Evolutionary conservation across 805 yeast genomes (phyloP), one percentile per base, ranked within the genome.

Genomic region (Isabelozyma rhagii): DNA sequence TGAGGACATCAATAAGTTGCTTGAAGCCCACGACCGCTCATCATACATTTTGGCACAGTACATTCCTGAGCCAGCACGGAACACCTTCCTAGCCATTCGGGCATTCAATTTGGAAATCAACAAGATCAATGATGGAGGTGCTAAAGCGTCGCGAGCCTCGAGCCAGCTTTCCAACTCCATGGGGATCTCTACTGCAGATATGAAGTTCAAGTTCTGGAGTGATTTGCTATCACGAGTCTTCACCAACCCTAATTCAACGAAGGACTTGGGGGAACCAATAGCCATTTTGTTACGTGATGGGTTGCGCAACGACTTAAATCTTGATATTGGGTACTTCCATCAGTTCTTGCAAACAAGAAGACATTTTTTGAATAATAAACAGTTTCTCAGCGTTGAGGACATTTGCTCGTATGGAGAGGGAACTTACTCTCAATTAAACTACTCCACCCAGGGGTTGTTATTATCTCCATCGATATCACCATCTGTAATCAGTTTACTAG

Each of bases 341-440:
- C 85, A 82, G 53, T 78, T 84, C 62, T 62, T 89, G 11, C 80
- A 79, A 47, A 78, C 89, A 4, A 75, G 87, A 47, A 75, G 78
- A 47, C 73, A 77, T 47, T 83, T 83, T 58, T 63, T 83, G 25
- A 69, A 74, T 27, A 73, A 74, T 41, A 73, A 72, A 8, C 69
- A 75, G 29, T 77, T 84, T 46, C 67, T 74, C 9, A 69, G 72
- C 7, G 59, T 79, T 2, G 84, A 84, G 41, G 81, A 79, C 41
- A 74, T 89, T 53, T 86, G 91, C 46, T 78, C 89, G 1, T 84
- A 79, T 58, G 96, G 96, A 1, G 96, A 89, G 65, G 94, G 93
- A 0, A 80, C 86, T 0, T 78, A 78, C 56, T 85, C 96, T 1
- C 94, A 87, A 62, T 68, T 87, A 57, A 84, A 84, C 57, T 89